Evolutionary conservation across 495 filamentous ascomycete genomes (phyloP).

Genomic region (Achaetomiella virescens): DNA sequence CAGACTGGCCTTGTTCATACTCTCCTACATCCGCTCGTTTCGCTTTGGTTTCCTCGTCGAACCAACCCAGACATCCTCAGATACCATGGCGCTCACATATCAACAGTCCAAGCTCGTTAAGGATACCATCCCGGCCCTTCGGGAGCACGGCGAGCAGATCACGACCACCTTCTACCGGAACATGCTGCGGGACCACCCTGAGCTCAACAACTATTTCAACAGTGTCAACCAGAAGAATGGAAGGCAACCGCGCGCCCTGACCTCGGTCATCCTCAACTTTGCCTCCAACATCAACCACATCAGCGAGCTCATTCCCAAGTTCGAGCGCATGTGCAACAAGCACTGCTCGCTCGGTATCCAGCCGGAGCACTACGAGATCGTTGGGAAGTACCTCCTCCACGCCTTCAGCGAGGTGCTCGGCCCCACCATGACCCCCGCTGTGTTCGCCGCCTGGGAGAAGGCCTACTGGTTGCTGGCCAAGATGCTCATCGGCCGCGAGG

Average conservation of each 20-base stretch:
- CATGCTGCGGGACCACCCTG: conserved; percentile 58
- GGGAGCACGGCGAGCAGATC: conserved; percentile 59
- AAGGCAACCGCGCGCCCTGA: conserved; percentile 59
- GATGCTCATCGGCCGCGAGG: conserved; percentile 61
- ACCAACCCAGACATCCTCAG: background rate
- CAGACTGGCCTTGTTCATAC: background rate
- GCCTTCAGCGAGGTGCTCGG: conserved; percentile 64
- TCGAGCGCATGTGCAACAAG: conserved; percentile 68
- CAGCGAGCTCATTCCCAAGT: conserved; percentile 53
- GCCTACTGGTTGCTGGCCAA: conserved; percentile 69
- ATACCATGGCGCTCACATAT: conserved; percentile 38
- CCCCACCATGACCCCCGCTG: conserved; percentile 56
- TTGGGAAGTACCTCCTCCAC: conserved; percentile 59
- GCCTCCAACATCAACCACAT: conserved; percentile 66
- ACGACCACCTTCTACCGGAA: conserved; percentile 62
- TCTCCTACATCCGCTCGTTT: background rate
- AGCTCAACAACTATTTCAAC: conserved; percentile 65
- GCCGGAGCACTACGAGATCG: conserved; percentile 63
- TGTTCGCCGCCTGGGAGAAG: conserved; percentile 58
- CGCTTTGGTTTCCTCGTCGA: background rate
- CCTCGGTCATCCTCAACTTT: conserved; percentile 60
- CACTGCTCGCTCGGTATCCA: conserved; percentile 65
- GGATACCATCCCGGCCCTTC: conserved; percentile 45
- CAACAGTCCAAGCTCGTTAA: conserved; percentile 38
- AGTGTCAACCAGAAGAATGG: conserved; percentile 61